These are phyloP conservation scores for Rutstroemia sp. DNA, from an alignment of 2,329 filamentous ascomycete genomes.

Conservation along the genomic window DNA sequence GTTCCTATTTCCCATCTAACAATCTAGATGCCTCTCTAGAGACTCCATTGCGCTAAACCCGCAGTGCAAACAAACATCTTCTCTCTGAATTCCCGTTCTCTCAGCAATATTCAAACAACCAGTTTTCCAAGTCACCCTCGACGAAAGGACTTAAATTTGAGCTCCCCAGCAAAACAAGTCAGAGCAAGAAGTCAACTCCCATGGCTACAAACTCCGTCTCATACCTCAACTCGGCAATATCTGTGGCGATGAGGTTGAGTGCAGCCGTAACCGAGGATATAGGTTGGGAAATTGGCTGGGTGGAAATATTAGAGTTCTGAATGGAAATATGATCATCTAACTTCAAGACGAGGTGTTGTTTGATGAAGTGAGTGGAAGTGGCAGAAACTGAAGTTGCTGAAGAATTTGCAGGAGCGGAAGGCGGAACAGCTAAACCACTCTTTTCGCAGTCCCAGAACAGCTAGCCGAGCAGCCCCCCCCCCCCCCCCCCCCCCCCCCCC, in stretches of 20 bases:
- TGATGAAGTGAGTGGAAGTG: neutral
- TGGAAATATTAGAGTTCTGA: neutral
- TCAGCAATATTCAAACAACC: neutral
- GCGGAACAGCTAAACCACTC: neutral
- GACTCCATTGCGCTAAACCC: neutral
- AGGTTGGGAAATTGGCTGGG: neutral
- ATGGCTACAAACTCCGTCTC: neutral
- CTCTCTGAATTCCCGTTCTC: neutral
- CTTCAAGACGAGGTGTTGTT: too few relatives aligned
- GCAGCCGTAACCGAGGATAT: neutral
- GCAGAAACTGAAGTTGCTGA: neutral
- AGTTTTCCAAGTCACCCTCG: neutral
- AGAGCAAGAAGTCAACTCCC: neutral
- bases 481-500: too few relatives aligned
- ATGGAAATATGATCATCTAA: too few relatives aligned
- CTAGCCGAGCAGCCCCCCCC: too few relatives aligned
- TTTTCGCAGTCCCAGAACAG: neutral
- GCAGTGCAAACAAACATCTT: neutral
- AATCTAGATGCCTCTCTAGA: neutral
- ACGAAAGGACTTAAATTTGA: neutral
- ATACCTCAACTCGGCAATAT: neutral
- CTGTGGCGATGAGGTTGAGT: neutral
- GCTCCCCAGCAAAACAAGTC: too few relatives aligned
- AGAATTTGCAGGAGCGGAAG: neutral
- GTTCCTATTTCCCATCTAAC: too few relatives aligned